Evolutionary conservation across 73 alveolate genomes (phyloP), one percentile per base, ranked within the genome.

Genomic region (Stentor roeselii): DNA sequence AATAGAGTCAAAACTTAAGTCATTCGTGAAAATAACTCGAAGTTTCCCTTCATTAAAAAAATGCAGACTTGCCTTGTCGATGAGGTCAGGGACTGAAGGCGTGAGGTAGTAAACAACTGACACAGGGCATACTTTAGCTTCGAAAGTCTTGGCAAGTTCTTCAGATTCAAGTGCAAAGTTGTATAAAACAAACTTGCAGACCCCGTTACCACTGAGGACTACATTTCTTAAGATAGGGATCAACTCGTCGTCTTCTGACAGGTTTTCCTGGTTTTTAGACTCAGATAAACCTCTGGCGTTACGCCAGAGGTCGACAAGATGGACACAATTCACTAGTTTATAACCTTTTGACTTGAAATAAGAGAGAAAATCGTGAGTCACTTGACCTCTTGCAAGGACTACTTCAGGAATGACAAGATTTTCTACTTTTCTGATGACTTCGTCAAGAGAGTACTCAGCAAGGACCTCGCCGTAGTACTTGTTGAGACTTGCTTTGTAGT

Each of bases 381-480:
- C 37, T 34, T 67, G 15, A 1, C 80, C 78, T 37, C 95, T 75
- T 84, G 86, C 61, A 42, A 86, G 90, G 61, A 90, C 76, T 35
- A 90, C 89, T 0, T 59, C 36, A 42, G 95, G 95, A 82, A 84
- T 90, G 36, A 87, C 50, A 14, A 31, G 14, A 4, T 42, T 87
- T 87, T 37, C 50, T 3, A 6, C 75, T 58, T 36, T 84, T 82
- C 3, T 60, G 78, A 39, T 31, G 59, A 27, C 60, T 36, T 11
- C 87, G 37, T 21, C 78, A 27, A 85, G 59, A 3, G 86, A 42
- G 39, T 74, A 32, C 58, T 90, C 95, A 42, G 93, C 93, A 78
- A 86, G 93, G 34, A 88, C 59, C 4, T 15, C 38, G 11, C 74
- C 75, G 76, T 77, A 83, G 42, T 86, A 42, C 80, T 87, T 75